phyloP scores from a whole-genome alignment of 1,284 basidiomycete species.

The Coniferiporia sulphurascens region DNA sequence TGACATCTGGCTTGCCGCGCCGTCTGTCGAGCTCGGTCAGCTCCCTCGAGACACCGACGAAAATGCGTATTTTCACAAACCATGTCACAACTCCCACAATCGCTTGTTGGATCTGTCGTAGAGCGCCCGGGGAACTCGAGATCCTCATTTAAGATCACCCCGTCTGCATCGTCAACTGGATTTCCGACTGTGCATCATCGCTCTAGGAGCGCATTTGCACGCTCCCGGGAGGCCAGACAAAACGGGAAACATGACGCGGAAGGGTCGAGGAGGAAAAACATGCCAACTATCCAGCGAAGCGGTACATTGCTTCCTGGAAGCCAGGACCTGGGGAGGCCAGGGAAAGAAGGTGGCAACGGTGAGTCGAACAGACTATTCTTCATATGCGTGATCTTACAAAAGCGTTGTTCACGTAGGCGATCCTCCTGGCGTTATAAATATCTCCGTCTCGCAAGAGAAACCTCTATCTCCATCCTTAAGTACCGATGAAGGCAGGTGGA shows the following conservation, averaged over 20 bases:
- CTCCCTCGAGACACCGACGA: neutral
- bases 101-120: slow-evolving; percentile 52
- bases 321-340: neutral
- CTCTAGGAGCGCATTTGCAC: slow-evolving; percentile 23
- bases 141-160: slow-evolving; percentile 24
- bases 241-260: neutral
- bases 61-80: neutral
- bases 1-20: neutral
- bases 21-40: neutral
- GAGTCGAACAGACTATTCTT: neutral
- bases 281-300: slow-evolving; percentile 11
- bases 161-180: slow-evolving; percentile 29
- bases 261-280: slow-evolving; percentile 18
- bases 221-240: slow-evolving; percentile 25
- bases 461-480: neutral
- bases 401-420: neutral
- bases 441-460: neutral
- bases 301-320: neutral
- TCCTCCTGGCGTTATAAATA: neutral
- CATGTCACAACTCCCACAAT: slow-evolving; percentile 17
- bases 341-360: neutral
- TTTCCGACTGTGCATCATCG: slow-evolving; percentile 23
- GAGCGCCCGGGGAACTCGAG: slow-evolving; percentile 42
- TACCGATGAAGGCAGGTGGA: slow-evolving; percentile 18
- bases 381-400: neutral